Evolutionary conservation across 768 basidiomycete species (phyloP).

Genomic region (Cytidiella melzeri): DNA sequence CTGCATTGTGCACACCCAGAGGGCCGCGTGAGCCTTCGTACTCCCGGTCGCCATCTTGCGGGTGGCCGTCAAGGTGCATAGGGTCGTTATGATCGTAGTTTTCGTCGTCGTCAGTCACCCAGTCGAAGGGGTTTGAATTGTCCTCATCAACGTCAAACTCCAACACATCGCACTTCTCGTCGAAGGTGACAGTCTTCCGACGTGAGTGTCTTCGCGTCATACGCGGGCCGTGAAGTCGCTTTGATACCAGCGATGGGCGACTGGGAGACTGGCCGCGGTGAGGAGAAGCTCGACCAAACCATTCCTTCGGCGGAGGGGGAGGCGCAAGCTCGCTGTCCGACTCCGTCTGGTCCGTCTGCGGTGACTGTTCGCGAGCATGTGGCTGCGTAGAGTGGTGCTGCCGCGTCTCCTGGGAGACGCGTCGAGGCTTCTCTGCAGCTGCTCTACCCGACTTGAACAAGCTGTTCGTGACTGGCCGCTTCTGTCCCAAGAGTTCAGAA

Average conservation of each 20-base stretch:
- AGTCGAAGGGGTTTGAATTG: constrained; percentile 37
- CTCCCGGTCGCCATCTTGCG: constrained; percentile 4
- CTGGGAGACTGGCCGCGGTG: constrained; percentile 41
- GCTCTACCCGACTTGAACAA: constrained; percentile 50
- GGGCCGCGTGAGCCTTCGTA: background rate
- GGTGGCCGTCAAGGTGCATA: constrained; percentile 20
- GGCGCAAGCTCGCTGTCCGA: constrained; percentile 17
- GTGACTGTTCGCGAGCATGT: constrained; percentile 15
- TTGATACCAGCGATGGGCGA: constrained; percentile 64
- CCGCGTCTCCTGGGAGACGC: constrained; percentile 13
- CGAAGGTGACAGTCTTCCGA: constrained; percentile 75
- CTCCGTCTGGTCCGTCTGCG: constrained; percentile 11
- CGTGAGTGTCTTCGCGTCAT: constrained; percentile 35
- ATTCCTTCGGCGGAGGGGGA: constrained; percentile 19
- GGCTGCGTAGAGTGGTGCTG: constrained; percentile 25
- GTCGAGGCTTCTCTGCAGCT: constrained; percentile 17
- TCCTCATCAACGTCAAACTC: constrained; percentile 69
- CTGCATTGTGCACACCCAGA: constrained; percentile 20
- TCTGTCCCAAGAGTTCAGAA: constrained; percentile 67
- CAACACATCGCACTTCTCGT: constrained; percentile 74
- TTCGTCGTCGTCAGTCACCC: constrained; percentile 28
- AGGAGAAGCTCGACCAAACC: constrained; percentile 11
- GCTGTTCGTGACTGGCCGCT: constrained; percentile 77
- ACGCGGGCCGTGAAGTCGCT: constrained; percentile 73
- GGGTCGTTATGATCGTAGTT: constrained; percentile 11